phyloP scores from a whole-genome alignment of 108 stramenopile species.

The Licmophora abbreviata region DNA sequence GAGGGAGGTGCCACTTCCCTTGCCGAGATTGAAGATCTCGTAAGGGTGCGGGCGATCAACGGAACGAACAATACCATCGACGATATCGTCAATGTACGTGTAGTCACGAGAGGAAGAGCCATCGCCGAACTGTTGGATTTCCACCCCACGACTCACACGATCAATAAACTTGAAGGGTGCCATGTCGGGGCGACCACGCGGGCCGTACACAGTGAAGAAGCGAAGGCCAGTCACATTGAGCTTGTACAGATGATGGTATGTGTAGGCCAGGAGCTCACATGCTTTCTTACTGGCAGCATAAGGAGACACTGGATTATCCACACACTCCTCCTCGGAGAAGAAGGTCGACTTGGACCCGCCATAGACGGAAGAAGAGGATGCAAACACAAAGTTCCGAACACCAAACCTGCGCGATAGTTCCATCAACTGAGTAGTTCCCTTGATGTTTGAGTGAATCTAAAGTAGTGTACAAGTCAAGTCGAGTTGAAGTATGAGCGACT shows the following conservation, averaged over 20 bases:
- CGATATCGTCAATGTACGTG: constrained; percentile 98
- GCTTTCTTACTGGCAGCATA: constrained; percentile 98
- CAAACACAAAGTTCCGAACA: constrained; percentile 95
- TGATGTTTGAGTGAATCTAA: constrained; percentile 95
- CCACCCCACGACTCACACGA: constrained; percentile 83
- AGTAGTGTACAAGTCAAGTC: too few species aligned
- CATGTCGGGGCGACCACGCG: constrained; percentile 95
- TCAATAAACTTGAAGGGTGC: constrained; percentile 98
- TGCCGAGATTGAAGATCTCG: constrained; percentile 95
- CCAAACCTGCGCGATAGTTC: constrained; percentile 75
- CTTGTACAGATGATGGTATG: constrained; percentile 93
- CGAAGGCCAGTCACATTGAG: constrained; percentile 90
- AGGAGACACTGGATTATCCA: constrained; percentile 93
- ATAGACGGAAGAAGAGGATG: constrained; percentile 90
- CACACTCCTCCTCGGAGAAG: constrained; percentile 91
- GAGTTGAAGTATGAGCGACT: too few species aligned
- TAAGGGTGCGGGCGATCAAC: constrained; percentile 92
- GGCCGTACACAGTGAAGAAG: constrained; percentile 98
- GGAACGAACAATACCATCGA: constrained; percentile 91
- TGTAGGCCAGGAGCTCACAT: constrained; percentile 95
- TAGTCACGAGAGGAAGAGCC: constrained; percentile 91
- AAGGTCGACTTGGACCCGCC: constrained; percentile 86
- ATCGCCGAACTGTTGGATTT: constrained; percentile 97
- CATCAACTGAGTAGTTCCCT: constrained; percentile 93
- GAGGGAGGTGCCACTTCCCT: constrained; percentile 85